phyloP scores from a whole-genome alignment of 1,284 basidiomycete genomes.

The Puccinia hordei region DNA sequence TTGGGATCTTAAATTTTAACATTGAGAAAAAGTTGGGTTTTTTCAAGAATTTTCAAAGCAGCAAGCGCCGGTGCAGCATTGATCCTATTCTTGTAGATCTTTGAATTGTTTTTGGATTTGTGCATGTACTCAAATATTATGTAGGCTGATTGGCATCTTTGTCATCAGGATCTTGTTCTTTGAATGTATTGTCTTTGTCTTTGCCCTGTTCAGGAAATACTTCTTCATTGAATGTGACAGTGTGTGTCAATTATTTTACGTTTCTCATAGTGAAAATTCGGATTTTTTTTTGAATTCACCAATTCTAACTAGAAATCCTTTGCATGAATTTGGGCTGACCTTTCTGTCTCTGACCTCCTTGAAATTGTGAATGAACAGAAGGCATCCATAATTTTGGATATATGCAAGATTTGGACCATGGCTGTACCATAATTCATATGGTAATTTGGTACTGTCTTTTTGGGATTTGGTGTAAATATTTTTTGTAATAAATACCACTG shows the following conservation, averaged over 20 bases:
- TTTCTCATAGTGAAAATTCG: not conserved
- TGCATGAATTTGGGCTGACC: not conserved
- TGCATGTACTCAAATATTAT: too few relatives aligned
- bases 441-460: not conserved
- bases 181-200: not conserved
- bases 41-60: not conserved
- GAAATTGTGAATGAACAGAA: not conserved
- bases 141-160: not conserved
- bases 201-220: not conserved
- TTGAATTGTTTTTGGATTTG: not conserved
- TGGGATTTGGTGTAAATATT: constrained; percentile 4
- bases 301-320: constrained; percentile 4
- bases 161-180: not conserved
- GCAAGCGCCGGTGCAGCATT: not conserved
- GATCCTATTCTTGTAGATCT: not conserved
- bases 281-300: not conserved
- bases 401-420: not conserved
- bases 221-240: constrained; percentile 3
- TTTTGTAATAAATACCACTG: too few relatives aligned
- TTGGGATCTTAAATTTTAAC: not conserved
- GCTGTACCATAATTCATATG: not conserved
- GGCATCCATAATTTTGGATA: constrained; percentile 17
- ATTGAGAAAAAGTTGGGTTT: not conserved
- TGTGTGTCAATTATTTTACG: not conserved
- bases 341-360: not conserved